Base-by-base conservation (phyloP, 305 asterid species). In the Galium porrigens region DNA sequence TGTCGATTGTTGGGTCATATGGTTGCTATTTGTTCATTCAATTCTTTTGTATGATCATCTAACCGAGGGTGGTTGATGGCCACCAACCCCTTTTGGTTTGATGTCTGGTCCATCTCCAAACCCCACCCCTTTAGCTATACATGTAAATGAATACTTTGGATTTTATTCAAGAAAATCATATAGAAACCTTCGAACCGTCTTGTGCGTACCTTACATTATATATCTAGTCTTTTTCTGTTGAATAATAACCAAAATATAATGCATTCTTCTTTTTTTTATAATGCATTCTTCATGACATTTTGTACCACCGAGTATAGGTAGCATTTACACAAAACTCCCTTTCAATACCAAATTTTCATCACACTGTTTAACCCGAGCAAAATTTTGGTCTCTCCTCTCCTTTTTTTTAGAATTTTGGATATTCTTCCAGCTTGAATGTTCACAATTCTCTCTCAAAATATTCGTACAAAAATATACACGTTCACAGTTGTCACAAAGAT, bases 1-100 rank as follows among this genome's bases (percentile, higher is more conserved):
- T 32, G 18, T 37, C 53, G 5, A 8, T 57, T 51, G 42, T 73
- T 64, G 48, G n/a, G 33, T 61, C 14, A 59, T 48, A 52, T 20
- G 29, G 58, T 60, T 44, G 7, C 58, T 9, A 30, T 61, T 58
- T 64, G 46, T 64, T 46, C 55, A 39, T 57, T 57, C 54, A 5
- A 56, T 70, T 70, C 54, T 58, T 64, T 64, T 12, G 20, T 46
- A 53, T n/a, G 14, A 17, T 1, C 17, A 20, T 36, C 34, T 27
- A 5, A 9, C 61, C 15, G 8, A 18, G 42, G n/a, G 48, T 30
- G 0, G 53, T 61, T 41, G 54, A 61, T n/a, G 54, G 54, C 54
- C 3, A 44, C 61, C 33, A 25, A 7, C 22, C 56, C 56, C 14
- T 27, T 42, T 14, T 33, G 63, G 27, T 70, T 55, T 25, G 44